A percentile compares a stretch with the other conserved stretches of the same genome.
Conservation (phyloP, 2,329 filamentous ascomycete genomes). For the Curvularia eragrostidis region DNA sequence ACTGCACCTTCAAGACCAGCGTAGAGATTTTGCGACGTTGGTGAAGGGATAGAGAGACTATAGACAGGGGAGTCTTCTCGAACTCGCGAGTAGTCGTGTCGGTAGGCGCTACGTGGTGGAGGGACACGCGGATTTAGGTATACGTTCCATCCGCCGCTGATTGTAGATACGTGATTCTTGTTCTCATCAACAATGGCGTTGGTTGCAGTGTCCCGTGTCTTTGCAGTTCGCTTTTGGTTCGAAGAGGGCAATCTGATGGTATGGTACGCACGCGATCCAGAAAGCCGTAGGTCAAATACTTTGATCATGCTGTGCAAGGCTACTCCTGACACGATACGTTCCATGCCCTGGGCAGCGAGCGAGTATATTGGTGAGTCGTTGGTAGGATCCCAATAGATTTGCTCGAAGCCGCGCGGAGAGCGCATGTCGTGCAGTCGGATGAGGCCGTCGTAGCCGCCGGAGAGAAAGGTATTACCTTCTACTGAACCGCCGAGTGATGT, state of each 20-base stretch:
- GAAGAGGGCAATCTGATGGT: constrained; percentile 32
- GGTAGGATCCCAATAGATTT: constrained; percentile 61
- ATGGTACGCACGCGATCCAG: constrained; percentile 51
- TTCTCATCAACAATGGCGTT: constrained; percentile 23
- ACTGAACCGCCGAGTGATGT: constrained; percentile 40
- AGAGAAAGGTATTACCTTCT: constrained; percentile 62
- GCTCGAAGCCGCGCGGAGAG: constrained; percentile 56
- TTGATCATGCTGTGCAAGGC: constrained; percentile 66
- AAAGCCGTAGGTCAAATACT: constrained; percentile 66
- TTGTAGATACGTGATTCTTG: constrained; percentile 3
- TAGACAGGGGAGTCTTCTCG: constrained; percentile 55
- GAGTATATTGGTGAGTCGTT: constrained; percentile 67
- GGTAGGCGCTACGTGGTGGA: constrained; percentile 23
- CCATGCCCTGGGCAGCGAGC: constrained; percentile 62
- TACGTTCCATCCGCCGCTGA: constrained; percentile 53
- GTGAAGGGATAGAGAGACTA: constrained; percentile 55
- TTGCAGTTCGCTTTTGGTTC: neutral
- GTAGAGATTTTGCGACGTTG: constrained; percentile 54
- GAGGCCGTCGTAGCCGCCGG: constrained; percentile 65
- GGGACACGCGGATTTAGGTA: constrained; percentile 52
- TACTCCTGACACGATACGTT: constrained; percentile 64
- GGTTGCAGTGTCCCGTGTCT: constrained; percentile 19
- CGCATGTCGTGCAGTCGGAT: constrained; percentile 67
- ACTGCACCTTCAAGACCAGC: constrained; percentile 57
- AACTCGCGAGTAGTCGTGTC: constrained; percentile 24